Conservation (phyloP, 2,329 filamentous ascomycete species). For the Chaetomium globosum region DNA sequence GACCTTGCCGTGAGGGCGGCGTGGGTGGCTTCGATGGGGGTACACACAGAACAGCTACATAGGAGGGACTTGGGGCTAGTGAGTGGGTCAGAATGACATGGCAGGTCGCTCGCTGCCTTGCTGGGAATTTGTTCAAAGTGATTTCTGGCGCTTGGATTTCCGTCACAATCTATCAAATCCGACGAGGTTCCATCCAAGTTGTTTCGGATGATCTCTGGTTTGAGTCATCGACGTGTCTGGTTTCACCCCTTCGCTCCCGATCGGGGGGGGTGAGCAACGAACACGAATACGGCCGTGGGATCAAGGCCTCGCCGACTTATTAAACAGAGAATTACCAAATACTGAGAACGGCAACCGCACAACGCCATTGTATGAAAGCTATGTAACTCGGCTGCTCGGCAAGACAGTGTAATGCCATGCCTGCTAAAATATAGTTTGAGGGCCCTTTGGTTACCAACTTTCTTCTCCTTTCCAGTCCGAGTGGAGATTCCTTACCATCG, state of each 20-base stretch:
- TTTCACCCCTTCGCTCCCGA: too few relatives aligned
- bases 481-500: constrained; percentile 16
- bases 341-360: not conserved
- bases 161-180: too few relatives aligned
- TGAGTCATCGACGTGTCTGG: not conserved
- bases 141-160: not conserved
- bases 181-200: too few relatives aligned
- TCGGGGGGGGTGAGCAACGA: not conserved
- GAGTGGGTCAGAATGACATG: not conserved
- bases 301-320: not conserved
- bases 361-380: not conserved
- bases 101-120: not conserved
- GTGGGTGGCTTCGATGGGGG: not conserved
- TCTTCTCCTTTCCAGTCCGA: constrained; percentile 14
- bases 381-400: not conserved
- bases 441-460: not conserved
- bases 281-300: not conserved
- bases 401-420: not conserved
- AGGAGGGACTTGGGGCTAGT: not conserved
- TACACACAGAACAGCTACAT: not conserved
- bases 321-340: not conserved
- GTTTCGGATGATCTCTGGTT: not conserved
- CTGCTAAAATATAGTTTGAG: not conserved
- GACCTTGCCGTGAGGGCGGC: not conserved
- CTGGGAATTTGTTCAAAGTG: not conserved